Base-by-base conservation (phyloP, 441 rosid species). In the Eutrema salsugineum region DNA sequence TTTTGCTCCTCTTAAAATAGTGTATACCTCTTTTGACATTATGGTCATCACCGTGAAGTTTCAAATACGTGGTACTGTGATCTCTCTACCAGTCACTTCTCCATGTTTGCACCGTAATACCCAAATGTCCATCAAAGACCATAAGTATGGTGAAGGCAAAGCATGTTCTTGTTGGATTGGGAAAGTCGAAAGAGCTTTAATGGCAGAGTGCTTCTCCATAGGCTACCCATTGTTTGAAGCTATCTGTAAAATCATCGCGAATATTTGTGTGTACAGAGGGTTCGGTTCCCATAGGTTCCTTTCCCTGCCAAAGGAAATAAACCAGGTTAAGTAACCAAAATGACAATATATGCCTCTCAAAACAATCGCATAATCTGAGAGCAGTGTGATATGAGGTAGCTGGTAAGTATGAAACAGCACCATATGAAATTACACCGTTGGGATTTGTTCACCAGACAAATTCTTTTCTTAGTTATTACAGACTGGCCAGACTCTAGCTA, bases 151-250 rank as follows among this genome's bases (percentile, higher is more conserved):
- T 40, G 38, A 66, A 40, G 67, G 53, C 8, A 19, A 46, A 53
- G 48, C 40, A 66, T 33, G 68, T 44, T 67, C 71, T 67, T 28
- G 63, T 14, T 54, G 71, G 51, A 22, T 32, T 57, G 49, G 53
- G 28, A 48, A 22, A 38, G 46, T 49, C 28, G 33, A 49, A 39
- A 39, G 67, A 48, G 15, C 56, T 67, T 86, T 81, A 93, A 55
- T 86, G 88, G 90, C 97, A 85, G 63, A 96, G 80, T 11, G 94
- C 80, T 79, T 90, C 96, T 68, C 98, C 98, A 2, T 48, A 48
- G 75, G 75, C 85, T 65, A 96, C 97, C 99, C 99, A 96, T 8
- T 80, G 80, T 64, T 82, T 90, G 72, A 96, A 93, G 83, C 89
- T 82, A 70, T 86, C 97, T 5, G 99, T 60, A 75, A 78, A 90